phyloP scores from a whole-genome alignment of 768 basidiomycete genomes.

The Agaricus sinodeliciosus region DNA sequence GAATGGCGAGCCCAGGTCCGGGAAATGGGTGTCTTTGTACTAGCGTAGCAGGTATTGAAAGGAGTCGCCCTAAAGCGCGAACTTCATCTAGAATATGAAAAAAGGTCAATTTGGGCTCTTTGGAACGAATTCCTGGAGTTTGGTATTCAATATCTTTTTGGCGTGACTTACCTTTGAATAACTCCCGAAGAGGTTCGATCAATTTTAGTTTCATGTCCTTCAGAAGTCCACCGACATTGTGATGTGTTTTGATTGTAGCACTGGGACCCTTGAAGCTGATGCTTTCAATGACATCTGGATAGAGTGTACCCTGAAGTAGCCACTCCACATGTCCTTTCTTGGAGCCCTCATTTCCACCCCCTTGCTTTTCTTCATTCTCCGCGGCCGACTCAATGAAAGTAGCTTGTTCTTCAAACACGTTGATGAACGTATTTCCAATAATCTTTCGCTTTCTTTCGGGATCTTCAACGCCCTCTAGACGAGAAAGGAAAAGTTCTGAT shows the following conservation, averaged over 20 bases:
- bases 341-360: slow-evolving; percentile 26
- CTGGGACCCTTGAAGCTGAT: slow-evolving; percentile 99
- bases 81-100: slow-evolving; percentile 72
- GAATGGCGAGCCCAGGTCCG: slow-evolving; percentile 95
- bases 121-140: no score
- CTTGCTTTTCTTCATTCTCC: slow-evolving; percentile 65
- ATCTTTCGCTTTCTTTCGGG: slow-evolving; percentile 97
- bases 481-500: slow-evolving; percentile 85
- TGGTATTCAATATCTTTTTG: no score
- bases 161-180: slow-evolving; percentile 81
- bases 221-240: slow-evolving; percentile 94
- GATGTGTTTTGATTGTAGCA: slow-evolving; percentile 99
- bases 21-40: slow-evolving; percentile 99
- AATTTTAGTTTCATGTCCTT: slow-evolving; percentile 98
- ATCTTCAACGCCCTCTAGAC: slow-evolving; percentile 88
- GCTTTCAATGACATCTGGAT: slow-evolving; percentile 98
- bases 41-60: slow-evolving; percentile 86
- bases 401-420: slow-evolving; percentile 95
- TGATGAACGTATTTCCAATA: slow-evolving; percentile 98
- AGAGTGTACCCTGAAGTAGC: slow-evolving; percentile 95
- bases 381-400: slow-evolving; percentile 79
- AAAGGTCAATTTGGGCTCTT: not conserved
- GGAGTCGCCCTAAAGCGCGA: slow-evolving; percentile 82
- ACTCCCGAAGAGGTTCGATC: slow-evolving; percentile 93
- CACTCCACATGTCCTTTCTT: slow-evolving; percentile 93